phyloP scores from a whole-genome alignment of 2,329 filamentous ascomycete species.

The Pyrenochaeta sp. region DNA sequence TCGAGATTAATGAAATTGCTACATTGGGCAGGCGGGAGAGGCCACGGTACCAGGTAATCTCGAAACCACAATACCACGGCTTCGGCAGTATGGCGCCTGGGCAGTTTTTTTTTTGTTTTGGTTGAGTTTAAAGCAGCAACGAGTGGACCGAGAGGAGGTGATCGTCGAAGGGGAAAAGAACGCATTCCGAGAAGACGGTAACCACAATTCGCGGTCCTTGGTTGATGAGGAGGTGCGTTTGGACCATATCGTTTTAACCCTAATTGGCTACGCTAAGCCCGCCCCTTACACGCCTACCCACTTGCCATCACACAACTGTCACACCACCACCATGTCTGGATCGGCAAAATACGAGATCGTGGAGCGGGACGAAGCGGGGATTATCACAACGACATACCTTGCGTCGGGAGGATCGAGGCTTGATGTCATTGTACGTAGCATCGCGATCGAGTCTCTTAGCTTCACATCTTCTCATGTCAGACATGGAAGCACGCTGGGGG shows the following conservation, averaged over 20 bases:
- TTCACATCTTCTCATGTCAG: background rate
- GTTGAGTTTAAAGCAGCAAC: conserved; percentile 1
- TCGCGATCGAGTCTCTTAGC: background rate
- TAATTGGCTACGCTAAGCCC: background rate
- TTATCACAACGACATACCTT: conserved; percentile 59
- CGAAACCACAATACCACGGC: background rate
- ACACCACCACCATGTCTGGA: conserved; percentile 6
- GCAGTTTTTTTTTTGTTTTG: too few species aligned
- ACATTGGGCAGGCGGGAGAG: background rate
- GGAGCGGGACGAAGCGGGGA: conserved; percentile 61
- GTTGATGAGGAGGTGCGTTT: too few species aligned
- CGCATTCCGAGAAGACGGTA: too few species aligned
- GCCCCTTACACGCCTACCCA: background rate
- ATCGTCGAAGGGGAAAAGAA: too few species aligned
- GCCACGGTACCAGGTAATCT: background rate
- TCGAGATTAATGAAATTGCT: background rate
- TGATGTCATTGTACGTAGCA: conserved; percentile 55
- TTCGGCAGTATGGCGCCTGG: background rate
- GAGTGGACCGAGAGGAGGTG: background rate
- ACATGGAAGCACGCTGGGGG: too few species aligned
- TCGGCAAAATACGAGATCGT: conserved; percentile 23
- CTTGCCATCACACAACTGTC: background rate
- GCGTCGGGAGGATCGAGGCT: conserved; percentile 51
- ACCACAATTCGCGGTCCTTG: too few species aligned
- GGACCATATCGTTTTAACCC: too few species aligned